These are phyloP conservation scores for Raphanus hybrid DNA, from an alignment of 441 rosid genomes.

Conservation along the genomic window DNA sequence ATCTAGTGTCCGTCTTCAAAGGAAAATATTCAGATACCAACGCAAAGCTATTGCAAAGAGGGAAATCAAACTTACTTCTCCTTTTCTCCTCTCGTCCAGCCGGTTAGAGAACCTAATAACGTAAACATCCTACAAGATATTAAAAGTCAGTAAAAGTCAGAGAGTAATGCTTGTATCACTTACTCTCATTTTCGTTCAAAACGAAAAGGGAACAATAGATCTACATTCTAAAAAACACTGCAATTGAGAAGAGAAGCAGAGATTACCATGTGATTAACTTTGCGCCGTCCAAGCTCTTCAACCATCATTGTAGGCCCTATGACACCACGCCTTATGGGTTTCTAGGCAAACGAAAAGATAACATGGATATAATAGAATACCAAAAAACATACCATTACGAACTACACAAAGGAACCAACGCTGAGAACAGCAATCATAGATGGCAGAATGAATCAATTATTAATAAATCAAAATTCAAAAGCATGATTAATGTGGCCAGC, in stretches of 20 bases:
- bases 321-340: conserved; percentile 87
- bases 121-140: conserved; percentile 67
- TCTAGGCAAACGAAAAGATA: conserved; percentile 46
- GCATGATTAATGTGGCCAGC: not conserved
- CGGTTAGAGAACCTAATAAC: conserved; percentile 72
- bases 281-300: conserved; percentile 89
- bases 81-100: conserved; percentile 82
- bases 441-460: not conserved
- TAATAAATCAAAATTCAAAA: not conserved
- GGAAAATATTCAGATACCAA: conserved; percentile 15
- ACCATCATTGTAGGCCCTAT: conserved; percentile 79
- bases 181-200: conserved; percentile 18
- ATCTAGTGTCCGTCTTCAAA: conserved; percentile 8
- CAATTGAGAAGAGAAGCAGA: conserved; percentile 4
- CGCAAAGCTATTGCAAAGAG: conserved; percentile 19
- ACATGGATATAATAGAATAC: conserved; percentile 12
- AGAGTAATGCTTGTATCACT: conserved; percentile 16
- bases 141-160: conserved; percentile 7
- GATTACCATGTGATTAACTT: conserved; percentile 66
- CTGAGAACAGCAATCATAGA: conserved; percentile 6
- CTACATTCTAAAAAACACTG: not conserved
- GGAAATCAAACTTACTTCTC: conserved; percentile 72
- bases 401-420: no score
- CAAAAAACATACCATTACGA: no score
- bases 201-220: not conserved